Percentiles rank a stretch among this genome's conserved stretches.
Evolutionary conservation across 2,329 filamentous ascomycete genomes (phyloP).

Genomic region (Ascochyta lentis): DNA sequence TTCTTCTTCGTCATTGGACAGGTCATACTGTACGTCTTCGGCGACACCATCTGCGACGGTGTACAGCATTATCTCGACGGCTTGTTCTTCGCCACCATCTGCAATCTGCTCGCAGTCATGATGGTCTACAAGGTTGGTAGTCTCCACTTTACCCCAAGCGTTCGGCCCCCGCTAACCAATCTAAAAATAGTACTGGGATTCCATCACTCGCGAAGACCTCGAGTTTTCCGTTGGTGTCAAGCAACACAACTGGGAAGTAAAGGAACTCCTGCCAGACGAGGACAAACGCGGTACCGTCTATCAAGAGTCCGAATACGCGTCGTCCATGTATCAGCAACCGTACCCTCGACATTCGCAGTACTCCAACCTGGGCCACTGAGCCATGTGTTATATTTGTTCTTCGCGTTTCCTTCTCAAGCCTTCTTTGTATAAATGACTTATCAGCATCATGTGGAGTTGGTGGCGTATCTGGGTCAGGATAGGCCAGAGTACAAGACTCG

Average conservation of each 20-base stretch:
- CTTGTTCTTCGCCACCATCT: conserved; percentile 90
- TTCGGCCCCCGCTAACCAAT: conserved; percentile 22
- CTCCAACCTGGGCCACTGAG: conserved; percentile 42
- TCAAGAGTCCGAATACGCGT: conserved; percentile 67
- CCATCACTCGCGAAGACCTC: conserved; percentile 96
- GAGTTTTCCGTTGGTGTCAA: conserved; percentile 97
- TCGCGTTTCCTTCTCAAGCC: conserved; percentile 8
- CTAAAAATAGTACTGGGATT: conserved; percentile 86
- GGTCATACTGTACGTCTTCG: conserved; percentile 90
- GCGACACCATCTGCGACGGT: conserved; percentile 79
- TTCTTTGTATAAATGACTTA: conserved; percentile 8
- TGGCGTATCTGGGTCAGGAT: conserved; percentile 2
- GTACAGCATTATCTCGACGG: conserved; percentile 94
- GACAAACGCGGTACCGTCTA: conserved; percentile 82
- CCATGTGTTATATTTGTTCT: conserved; percentile 1
- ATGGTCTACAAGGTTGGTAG: conserved; percentile 95
- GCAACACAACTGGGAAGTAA: conserved; percentile 98
- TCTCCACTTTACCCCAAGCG: neutral
- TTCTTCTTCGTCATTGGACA: conserved; percentile 93
- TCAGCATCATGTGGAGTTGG: neutral
- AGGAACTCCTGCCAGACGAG: conserved; percentile 78
- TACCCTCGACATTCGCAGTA: conserved; percentile 45
- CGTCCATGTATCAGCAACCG: conserved; percentile 51
- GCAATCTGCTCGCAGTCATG: conserved; percentile 95
- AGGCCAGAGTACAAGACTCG: conserved; percentile 3